phyloP scores from a whole-genome alignment of 352 stramenopile genomes.

The Pythium biforme region DNA sequence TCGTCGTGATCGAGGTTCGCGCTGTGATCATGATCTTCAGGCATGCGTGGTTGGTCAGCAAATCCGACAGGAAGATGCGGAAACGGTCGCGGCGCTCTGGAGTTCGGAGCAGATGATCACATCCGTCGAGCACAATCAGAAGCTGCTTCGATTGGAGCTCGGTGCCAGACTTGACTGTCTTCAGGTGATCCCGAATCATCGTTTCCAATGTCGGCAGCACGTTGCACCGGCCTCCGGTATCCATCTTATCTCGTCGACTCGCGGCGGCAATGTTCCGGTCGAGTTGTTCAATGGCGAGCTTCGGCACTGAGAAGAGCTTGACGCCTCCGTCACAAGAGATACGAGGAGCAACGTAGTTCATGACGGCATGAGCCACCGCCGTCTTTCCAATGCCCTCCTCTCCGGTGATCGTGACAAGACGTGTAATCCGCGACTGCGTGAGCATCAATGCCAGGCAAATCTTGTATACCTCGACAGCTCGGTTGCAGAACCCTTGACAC shows the following conservation, averaged over 20 bases:
- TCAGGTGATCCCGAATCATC: conserved; percentile 51
- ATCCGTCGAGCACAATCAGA: conserved; percentile 71
- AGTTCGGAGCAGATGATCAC: conserved; percentile 58
- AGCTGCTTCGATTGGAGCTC: conserved; percentile 56
- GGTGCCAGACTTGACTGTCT: conserved; percentile 46
- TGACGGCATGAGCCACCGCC: conserved; percentile 64
- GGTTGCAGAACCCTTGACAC: conserved; percentile 82
- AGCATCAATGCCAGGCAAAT: conserved; percentile 77
- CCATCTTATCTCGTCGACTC: conserved; percentile 42
- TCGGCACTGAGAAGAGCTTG: conserved; percentile 62
- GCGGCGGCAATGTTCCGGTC: conserved; percentile 54
- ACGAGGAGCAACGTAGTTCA: conserved; percentile 79
- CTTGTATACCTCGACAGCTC: conserved; percentile 78
- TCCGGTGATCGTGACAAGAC: conserved; percentile 70
- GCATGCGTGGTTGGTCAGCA: conserved; percentile 65
- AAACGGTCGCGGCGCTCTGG: conserved; percentile 57
- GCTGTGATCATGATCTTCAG: conserved; percentile 78
- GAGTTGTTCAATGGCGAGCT: conserved; percentile 57
- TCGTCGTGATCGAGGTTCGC: conserved; percentile 53
- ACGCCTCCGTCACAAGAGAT: conserved; percentile 69
- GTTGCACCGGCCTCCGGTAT: conserved; percentile 18
- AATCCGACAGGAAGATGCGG: conserved; percentile 60
- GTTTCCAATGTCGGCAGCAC: conserved; percentile 55
- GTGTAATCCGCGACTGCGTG: conserved; percentile 72
- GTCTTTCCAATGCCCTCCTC: conserved; percentile 81